These are phyloP conservation scores for Volvox carteri DNA, from an alignment of 163 green algal genomes.

Conservation along the genomic window DNA sequence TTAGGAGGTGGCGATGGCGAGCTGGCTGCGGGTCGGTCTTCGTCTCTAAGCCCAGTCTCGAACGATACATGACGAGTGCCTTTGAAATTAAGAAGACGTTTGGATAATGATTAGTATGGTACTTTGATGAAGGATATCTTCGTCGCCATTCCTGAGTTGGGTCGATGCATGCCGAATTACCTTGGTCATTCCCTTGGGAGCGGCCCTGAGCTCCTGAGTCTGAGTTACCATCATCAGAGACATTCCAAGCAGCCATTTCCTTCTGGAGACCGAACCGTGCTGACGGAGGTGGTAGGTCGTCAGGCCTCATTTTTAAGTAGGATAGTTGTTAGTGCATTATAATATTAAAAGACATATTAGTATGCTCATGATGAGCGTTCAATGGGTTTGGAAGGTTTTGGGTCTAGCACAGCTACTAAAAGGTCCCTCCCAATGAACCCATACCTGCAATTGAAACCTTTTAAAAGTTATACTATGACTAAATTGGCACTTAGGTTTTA, in stretches of 20 bases:
- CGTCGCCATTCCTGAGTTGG: background rate
- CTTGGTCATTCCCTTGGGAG: background rate
- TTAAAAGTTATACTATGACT: background rate
- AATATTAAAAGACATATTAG: background rate
- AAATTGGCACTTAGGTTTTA: background rate
- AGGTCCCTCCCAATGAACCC: background rate
- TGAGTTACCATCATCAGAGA: background rate
- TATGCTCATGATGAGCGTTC: no score
- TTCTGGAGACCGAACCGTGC: background rate
- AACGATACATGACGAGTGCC: slow-evolving; percentile 8
- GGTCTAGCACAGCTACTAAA: background rate
- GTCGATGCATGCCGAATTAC: background rate
- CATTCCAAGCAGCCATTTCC: background rate
- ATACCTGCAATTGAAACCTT: background rate
- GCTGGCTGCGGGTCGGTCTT: background rate
- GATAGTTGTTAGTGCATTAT: no score
- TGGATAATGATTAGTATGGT: background rate
- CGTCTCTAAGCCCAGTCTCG: background rate
- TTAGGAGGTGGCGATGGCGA: background rate
- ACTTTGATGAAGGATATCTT: no score
- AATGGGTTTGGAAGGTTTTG: background rate
- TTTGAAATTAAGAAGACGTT: background rate
- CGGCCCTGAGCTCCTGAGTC: background rate
- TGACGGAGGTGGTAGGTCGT: background rate
- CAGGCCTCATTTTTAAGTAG: background rate